These are phyloP conservation scores for Diversispora eburnea DNA, from an alignment of 192 early-diverging fungal genomes.

Conservation along the genomic window DNA sequence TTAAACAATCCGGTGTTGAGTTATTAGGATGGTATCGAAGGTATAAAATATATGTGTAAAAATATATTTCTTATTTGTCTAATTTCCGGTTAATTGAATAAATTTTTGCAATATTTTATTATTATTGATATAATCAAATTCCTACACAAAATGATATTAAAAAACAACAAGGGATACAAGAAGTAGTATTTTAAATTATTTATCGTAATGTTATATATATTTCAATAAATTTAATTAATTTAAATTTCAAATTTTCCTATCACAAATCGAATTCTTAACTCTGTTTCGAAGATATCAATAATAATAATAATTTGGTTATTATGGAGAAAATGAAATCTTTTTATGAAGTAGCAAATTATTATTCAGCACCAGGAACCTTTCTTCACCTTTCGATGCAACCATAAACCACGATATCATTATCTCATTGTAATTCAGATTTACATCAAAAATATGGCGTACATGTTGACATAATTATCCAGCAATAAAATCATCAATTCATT, in stretches of 20 bases:
- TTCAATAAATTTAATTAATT: not conserved
- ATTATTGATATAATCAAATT: not conserved
- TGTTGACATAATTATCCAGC: conserved; percentile 73
- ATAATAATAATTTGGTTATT: not conserved
- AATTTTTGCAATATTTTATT: not conserved
- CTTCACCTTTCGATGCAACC: no score
- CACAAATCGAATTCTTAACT: not conserved
- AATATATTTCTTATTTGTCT: not conserved
- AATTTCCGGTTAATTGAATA: not conserved
- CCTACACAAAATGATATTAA: conserved; percentile 10
- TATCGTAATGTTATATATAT: not conserved
- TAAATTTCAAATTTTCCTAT: not conserved
- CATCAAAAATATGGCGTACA: no score
- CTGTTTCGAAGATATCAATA: conserved; percentile 3
- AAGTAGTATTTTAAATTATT: no score
- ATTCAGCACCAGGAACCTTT: no score
- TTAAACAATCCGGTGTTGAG: not conserved
- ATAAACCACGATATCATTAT: no score
- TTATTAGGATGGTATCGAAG: conserved; percentile 30
- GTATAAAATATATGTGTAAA: not conserved
- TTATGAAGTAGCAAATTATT: no score
- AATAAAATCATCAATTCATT: conserved; percentile 77
- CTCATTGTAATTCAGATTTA: no score
- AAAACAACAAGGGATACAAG: conserved; percentile 7
- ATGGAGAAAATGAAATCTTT: no score